Evolutionary conservation across 1,139 yeast species (phyloP).

Genomic region (Lodderomyces parapsilosis): DNA sequence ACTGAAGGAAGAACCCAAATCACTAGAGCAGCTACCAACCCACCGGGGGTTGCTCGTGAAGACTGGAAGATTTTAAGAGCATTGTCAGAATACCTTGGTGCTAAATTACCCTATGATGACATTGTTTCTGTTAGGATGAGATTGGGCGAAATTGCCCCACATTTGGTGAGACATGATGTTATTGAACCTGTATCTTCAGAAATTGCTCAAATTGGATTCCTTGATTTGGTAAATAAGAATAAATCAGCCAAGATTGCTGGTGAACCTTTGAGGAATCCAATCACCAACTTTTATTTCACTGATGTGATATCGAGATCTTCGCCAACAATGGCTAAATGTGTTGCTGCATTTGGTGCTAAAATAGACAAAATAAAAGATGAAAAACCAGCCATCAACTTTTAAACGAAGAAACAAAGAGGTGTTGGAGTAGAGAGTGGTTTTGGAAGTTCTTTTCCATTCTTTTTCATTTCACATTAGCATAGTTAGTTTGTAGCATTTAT

Average conservation of each 20-base stretch:
- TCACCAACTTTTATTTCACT: constrained; percentile 83
- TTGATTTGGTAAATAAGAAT: constrained; percentile 41
- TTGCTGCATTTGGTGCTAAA: constrained; percentile 63
- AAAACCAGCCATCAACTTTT: constrained; percentile 40
- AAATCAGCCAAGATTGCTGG: constrained; percentile 43
- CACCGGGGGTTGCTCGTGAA: constrained; percentile 92
- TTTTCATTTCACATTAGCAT: constrained; percentile 1
- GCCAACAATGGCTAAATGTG: constrained; percentile 88
- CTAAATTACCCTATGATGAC: constrained; percentile 77
- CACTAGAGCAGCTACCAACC: constrained; percentile 83
- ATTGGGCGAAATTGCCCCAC: constrained; percentile 78
- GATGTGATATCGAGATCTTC: constrained; percentile 86
- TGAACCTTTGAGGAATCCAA: constrained; percentile 61
- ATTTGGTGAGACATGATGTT: constrained; percentile 72
- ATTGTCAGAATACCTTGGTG: constrained; percentile 72
- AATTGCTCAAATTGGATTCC: constrained; percentile 59
- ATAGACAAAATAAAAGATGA: constrained; percentile 58
- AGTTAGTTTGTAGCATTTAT: neutral
- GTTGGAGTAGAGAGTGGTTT: neutral
- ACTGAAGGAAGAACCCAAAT: constrained; percentile 89
- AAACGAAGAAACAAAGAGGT: too few relatives aligned
- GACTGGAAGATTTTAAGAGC: constrained; percentile 92
- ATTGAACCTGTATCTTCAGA: constrained; percentile 66
- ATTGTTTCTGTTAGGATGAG: constrained; percentile 67
- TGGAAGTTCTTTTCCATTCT: neutral